A percentile compares a stretch with the other conserved stretches of the same genome.
Evolutionary conservation across 768 basidiomycete genomes (phyloP).

Genomic region (Mycena galericulata): DNA sequence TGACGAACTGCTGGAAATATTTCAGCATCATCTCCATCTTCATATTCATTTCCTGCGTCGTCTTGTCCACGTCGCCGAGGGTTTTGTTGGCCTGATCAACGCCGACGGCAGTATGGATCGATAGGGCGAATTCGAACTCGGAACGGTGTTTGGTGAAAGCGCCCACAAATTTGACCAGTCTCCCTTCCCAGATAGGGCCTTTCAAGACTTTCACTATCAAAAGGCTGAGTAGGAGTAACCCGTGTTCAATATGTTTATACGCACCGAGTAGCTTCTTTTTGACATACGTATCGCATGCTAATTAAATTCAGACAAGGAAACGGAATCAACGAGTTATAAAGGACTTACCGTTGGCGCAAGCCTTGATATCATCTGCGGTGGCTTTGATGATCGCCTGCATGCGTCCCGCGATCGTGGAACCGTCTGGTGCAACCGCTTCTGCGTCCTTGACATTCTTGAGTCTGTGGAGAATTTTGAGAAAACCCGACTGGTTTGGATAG

Average conservation of each 20-base stretch:
- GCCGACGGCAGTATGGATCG: conserved; percentile 42
- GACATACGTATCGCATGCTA: conserved; percentile 17
- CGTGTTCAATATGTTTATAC: neutral
- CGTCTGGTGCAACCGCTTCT: conserved; percentile 42
- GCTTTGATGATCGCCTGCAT: conserved; percentile 42
- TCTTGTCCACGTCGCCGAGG: conserved; percentile 20
- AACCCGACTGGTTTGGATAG: too few relatives aligned
- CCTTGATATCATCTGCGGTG: conserved; percentile 45
- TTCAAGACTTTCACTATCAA: conserved; percentile 45
- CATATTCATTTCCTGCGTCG: conserved; percentile 25
- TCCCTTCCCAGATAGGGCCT: conserved; percentile 44
- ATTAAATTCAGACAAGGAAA: neutral
- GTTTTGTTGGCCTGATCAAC: conserved; percentile 30
- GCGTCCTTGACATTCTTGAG: conserved; percentile 46
- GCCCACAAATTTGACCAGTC: conserved; percentile 37
- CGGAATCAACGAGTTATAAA: conserved; percentile 39
- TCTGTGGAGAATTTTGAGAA: conserved; percentile 29
- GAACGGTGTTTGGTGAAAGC: conserved; percentile 38
- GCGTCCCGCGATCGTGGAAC: conserved; percentile 45
- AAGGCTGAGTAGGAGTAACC: too few relatives aligned
- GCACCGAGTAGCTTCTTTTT: conserved; percentile 22
- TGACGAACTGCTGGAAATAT: conserved; percentile 38
- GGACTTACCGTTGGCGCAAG: conserved; percentile 46
- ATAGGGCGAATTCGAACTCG: conserved; percentile 44
- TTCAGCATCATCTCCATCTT: conserved; percentile 40